Percentiles rank a stretch among this genome's conserved stretches.
Evolutionary conservation across 768 basidiomycete species (phyloP).

Genomic region (Leccinum olivaceopallidum): DNA sequence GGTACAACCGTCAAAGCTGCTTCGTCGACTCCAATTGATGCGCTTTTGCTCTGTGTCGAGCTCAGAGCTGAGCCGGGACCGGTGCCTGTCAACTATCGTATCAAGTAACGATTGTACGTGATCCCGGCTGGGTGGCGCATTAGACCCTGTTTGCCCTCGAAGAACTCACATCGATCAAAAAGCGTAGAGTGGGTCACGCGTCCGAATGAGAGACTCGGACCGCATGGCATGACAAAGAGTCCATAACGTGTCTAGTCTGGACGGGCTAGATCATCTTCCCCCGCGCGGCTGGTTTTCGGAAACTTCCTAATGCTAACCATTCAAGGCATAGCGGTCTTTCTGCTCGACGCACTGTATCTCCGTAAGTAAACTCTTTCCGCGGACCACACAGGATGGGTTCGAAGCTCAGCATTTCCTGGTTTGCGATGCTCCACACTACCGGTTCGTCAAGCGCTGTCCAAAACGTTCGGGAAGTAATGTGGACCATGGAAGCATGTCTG

Average conservation of each 20-base stretch:
- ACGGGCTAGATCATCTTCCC: neutral
- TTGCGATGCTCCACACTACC: constrained; percentile 5
- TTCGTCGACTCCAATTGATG: neutral
- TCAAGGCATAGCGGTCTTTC: neutral
- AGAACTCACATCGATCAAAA: neutral
- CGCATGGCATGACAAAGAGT: no score
- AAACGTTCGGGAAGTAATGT: constrained; percentile 2
- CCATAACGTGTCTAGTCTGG: neutral
- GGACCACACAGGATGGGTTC: constrained; percentile 9
- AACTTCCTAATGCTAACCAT: neutral
- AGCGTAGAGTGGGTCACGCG: neutral
- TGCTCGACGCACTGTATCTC: neutral
- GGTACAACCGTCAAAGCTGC: neutral
- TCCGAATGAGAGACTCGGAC: neutral
- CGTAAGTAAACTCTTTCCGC: neutral
- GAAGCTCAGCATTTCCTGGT: constrained; percentile 8
- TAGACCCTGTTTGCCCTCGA: neutral
- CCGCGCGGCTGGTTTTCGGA: neutral
- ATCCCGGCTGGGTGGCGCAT: neutral
- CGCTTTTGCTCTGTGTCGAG: neutral
- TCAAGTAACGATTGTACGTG: neutral
- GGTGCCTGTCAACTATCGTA: neutral
- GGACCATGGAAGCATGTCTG: constrained; percentile 1
- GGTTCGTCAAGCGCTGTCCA: constrained; percentile 11
- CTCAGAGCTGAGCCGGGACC: neutral